Conservation (phyloP, 768 basidiomycete species). For the Lactarius hengduanensis region DNA sequence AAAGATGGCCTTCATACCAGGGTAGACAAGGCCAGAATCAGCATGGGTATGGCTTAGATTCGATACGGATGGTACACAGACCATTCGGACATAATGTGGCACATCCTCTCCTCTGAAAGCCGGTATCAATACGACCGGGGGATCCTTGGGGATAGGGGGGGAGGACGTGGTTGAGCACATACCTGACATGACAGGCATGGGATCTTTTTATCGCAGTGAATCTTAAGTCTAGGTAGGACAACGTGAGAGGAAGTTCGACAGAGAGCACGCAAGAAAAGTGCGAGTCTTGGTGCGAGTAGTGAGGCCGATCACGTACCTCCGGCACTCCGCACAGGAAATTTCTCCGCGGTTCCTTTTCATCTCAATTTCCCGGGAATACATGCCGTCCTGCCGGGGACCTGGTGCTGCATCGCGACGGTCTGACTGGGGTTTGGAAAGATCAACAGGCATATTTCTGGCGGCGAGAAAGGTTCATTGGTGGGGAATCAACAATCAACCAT, state of each 20-base stretch:
- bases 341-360: conserved; percentile 70
- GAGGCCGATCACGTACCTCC: conserved; percentile 54
- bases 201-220: conserved; percentile 80
- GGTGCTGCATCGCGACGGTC: conserved; percentile 41
- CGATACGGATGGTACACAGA: conserved; percentile 33
- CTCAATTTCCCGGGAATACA: conserved; percentile 65
- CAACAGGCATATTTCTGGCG: conserved; percentile 49
- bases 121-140: not conserved
- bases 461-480: conserved; percentile 9
- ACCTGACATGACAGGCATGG: conserved; percentile 78
- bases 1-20: conserved; percentile 53
- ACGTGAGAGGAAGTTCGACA: conserved; percentile 8
- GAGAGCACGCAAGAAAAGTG: conserved; percentile 1
- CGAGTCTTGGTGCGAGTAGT: not conserved
- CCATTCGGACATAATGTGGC: conserved; percentile 72
- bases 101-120: conserved; percentile 58
- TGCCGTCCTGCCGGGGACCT: conserved; percentile 49
- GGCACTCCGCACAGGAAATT: conserved; percentile 80
- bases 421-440: conserved; percentile 48
- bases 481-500: not conserved
- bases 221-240: conserved; percentile 58
- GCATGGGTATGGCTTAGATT: conserved; percentile 21
- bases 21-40: not conserved
- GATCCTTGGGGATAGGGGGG: not conserved
- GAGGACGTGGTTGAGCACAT: conserved; percentile 29